Conservation (phyloP, 306 rosid species). For the Erythrophleum fordii region DNA sequence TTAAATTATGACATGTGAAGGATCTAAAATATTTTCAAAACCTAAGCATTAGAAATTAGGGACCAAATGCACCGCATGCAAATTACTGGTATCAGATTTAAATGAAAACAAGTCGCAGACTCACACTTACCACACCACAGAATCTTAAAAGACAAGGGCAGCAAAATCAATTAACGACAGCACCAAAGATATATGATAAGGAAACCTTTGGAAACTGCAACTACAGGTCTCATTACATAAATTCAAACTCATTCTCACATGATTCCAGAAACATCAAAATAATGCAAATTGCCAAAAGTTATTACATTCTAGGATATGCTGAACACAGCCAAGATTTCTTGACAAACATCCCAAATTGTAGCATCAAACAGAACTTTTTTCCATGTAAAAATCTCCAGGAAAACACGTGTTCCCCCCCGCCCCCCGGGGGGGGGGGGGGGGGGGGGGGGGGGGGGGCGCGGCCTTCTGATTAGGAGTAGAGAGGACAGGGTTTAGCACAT, state of each 20-base stretch:
- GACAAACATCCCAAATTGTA: neutral
- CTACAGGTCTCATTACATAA: neutral
- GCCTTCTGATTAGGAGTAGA: too few relatives aligned
- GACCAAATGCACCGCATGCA: conserved; percentile 6
- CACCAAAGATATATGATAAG: neutral
- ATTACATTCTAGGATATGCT: neutral
- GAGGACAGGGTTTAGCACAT: neutral
- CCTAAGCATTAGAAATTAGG: conserved; percentile 10
- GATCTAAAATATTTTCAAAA: conserved; percentile 20
- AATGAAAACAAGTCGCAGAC: conserved; percentile 2
- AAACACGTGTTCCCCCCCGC: neutral
- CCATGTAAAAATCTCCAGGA: neutral
- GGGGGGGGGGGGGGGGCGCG: too few relatives aligned
- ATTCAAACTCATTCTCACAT: neutral
- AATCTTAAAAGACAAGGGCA: conserved; percentile 10
- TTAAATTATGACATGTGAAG: conserved; percentile 14
- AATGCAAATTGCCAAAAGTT: neutral
- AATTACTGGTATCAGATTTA: neutral
- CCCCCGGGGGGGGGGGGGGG: too few relatives aligned
- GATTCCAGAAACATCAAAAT: neutral
- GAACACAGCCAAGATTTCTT: neutral
- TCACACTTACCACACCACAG: neutral
- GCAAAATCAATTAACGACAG: neutral
- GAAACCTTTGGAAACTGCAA: neutral
- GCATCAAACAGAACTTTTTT: neutral